Base-by-base conservation (phyloP, 331 rosid species). In the Telfairia occidentalis region DNA sequence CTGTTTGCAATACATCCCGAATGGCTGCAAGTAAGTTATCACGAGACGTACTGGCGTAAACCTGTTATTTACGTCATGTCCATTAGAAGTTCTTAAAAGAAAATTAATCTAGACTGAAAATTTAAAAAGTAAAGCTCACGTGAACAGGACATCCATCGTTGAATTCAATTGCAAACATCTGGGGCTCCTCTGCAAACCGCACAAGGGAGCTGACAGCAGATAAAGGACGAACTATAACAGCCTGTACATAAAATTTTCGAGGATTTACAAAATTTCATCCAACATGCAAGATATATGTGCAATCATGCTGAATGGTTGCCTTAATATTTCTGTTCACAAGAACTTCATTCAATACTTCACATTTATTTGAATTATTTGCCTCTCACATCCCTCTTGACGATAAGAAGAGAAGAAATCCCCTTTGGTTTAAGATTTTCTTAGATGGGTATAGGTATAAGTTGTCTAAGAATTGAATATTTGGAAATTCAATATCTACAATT, bases 111-210 rank as follows among this genome's bases (percentile, higher is more conserved):
- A 79, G 77, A 54, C 21, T 78, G 77, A 32, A 78, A 76, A 74
- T 35, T 67, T 75, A 30, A 54, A 81, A 32, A 52, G 52, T 42
- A 83, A 77, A 57, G 32, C 97, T 92, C 81, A 95, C 99, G 78
- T 95, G 97, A 69, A 95, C 92, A 30, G 92, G 97, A 84, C 97
- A 95, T 40, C 99, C 99, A 79, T 95, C 99, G 76, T 83, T 88
- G 86, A 92, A 95, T 74, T 95, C 99, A 85, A 95, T 84, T 50
- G 99, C 99, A 87, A 95, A 95, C 99, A 95, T 95, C 81, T 92
- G 99, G 71, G 99, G 99, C 82, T 95, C 99, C 89, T 95, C 99
- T 1, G 97, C 96, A 71, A 95, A 92, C 73, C 99, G 93, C 76
- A 95, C 96, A 76, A 95, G 99, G 34, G 97, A 83, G 61, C 87